A percentile compares a stretch with the other conserved stretches of the same genome.
These are phyloP conservation scores for Hirschioporus abietinus DNA, from an alignment of 768 basidiomycete genomes.

Conservation along the genomic window DNA sequence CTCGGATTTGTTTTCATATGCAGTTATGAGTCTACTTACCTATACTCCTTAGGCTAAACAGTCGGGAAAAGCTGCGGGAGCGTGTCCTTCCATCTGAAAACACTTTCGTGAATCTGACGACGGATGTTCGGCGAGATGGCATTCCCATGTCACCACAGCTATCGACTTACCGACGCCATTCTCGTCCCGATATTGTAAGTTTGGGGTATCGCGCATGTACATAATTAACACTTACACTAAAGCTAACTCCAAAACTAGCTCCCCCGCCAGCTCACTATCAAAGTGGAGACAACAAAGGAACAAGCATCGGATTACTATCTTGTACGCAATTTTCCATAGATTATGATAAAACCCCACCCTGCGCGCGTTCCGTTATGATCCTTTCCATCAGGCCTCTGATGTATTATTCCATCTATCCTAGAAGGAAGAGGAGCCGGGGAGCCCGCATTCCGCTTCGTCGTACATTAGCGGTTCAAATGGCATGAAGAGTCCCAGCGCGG, in stretches of 20 bases:
- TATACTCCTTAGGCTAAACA: conserved; percentile 33
- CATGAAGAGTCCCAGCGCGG: background rate
- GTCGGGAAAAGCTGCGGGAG: conserved; percentile 41
- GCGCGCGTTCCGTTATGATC: background rate
- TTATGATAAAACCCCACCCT: background rate
- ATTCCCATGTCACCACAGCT: background rate
- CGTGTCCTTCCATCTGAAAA: conserved; percentile 16
- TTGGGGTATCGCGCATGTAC: background rate
- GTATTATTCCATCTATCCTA: background rate
- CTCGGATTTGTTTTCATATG: conserved; percentile 9
- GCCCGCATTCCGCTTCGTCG: background rate
- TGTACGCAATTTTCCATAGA: background rate
- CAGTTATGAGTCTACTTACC: background rate
- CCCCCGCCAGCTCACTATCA: background rate
- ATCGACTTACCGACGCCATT: background rate
- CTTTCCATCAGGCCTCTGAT: background rate
- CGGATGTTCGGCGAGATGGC: background rate
- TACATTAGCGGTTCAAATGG: background rate
- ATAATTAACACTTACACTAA: background rate
- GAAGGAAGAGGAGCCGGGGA: background rate
- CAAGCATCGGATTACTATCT: background rate
- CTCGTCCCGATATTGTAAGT: background rate
- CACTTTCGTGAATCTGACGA: conserved; percentile 3
- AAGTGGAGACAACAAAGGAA: conserved; percentile 3
- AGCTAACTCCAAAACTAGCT: background rate